phyloP scores from a whole-genome alignment of 2,329 filamentous ascomycete species.

The Xylariaceae sp. region DNA sequence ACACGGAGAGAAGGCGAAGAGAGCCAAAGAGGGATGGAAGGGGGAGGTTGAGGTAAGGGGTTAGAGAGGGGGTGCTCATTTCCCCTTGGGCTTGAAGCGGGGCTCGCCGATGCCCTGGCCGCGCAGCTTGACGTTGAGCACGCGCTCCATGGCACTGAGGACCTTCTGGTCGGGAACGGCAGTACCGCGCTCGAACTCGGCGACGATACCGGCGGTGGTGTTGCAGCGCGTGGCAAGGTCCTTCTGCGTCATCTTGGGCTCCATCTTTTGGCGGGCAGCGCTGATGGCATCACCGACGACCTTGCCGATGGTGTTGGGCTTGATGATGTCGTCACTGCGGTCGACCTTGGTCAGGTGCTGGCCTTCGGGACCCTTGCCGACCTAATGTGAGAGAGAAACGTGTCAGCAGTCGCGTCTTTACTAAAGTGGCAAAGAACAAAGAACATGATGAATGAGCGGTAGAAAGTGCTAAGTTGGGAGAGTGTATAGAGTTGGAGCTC shows the following conservation, averaged over 20 bases:
- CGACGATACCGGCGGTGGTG: constrained; percentile 72
- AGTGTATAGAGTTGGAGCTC: neutral
- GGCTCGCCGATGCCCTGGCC: constrained; percentile 80
- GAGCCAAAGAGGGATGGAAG: neutral
- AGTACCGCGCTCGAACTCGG: constrained; percentile 77
- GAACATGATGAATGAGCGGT: neutral
- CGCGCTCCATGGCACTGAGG: constrained; percentile 69
- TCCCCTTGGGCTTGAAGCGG: constrained; percentile 72
- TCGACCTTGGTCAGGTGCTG: constrained; percentile 98
- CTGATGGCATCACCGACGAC: constrained; percentile 79
- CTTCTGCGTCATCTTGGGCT: constrained; percentile 96
- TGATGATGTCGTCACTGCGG: constrained; percentile 94
- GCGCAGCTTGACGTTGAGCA: constrained; percentile 82
- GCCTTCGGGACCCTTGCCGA: constrained; percentile 64
- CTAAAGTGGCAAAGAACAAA: neutral
- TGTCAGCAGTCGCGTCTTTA: constrained; percentile 17
- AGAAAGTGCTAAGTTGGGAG: neutral
- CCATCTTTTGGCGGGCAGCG: constrained; percentile 70
- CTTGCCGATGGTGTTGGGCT: constrained; percentile 84
- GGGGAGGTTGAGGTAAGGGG: neutral
- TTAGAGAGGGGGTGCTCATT: constrained; percentile 27
- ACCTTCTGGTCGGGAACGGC: constrained; percentile 81
- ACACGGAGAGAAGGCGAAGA: neutral
- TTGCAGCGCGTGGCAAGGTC: constrained; percentile 82
- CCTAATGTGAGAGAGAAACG: constrained; percentile 29